Evolutionary conservation across 306 rosid genomes (phyloP).

Genomic region (Vicia sativa): DNA sequence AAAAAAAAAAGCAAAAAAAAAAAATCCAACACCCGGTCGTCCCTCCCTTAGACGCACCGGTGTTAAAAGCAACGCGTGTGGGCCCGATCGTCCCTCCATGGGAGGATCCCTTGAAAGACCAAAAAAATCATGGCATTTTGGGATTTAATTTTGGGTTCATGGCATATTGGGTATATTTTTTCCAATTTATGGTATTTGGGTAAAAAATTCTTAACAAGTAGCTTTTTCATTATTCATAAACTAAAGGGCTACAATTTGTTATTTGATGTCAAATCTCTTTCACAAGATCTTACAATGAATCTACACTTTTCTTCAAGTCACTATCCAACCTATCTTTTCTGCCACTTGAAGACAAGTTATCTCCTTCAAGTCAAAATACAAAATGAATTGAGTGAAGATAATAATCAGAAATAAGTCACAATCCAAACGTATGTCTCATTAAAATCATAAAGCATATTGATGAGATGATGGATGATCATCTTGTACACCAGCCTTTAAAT

Average conservation of each 20-base stretch:
- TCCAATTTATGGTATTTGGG: no score
- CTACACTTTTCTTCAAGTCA: conserved; percentile 58
- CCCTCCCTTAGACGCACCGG: no score
- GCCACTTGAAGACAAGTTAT: conserved; percentile 62
- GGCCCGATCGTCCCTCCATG: no score
- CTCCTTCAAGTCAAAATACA: conserved; percentile 54
- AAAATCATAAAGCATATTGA: conserved; percentile 46
- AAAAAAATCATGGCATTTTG: no score
- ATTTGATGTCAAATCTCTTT: conserved; percentile 71
- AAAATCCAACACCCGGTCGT: no score
- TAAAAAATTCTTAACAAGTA: no score
- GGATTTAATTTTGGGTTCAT: no score
- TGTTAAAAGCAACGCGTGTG: no score
- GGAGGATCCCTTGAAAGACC: no score
- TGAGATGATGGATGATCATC: conserved; percentile 49
- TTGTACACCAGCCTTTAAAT: conserved; percentile 43
- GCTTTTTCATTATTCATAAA: neutral
- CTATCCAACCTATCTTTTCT: conserved; percentile 58
- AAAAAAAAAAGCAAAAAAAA: no score
- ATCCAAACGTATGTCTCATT: conserved; percentile 38
- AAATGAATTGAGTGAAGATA: conserved; percentile 42
- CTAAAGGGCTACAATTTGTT: conserved; percentile 37
- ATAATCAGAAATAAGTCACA: conserved; percentile 42
- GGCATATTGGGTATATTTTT: no score
- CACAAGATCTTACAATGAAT: conserved; percentile 63